A percentile compares a stretch with the other conserved stretches of the same genome.
phyloP scores from a whole-genome alignment of 441 rosid genomes.

The Erodium chrysanthum region DNA sequence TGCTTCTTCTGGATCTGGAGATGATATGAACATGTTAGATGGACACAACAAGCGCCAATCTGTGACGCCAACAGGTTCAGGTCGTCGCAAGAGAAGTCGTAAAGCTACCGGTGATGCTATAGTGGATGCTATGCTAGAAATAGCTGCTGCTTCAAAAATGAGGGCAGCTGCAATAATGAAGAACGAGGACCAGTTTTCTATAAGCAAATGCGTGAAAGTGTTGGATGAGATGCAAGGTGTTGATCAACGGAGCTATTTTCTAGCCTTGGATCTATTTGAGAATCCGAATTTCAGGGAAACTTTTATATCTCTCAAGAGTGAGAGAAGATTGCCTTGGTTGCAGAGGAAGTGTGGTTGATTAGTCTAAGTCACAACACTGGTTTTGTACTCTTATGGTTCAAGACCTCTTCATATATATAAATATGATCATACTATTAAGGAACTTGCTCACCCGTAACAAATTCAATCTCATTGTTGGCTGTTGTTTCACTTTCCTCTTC shows the following conservation, averaged over 20 bases:
- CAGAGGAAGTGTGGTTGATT: constrained; percentile 43
- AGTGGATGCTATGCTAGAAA: constrained; percentile 82
- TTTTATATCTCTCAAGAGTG: constrained; percentile 61
- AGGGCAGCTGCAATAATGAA: constrained; percentile 61
- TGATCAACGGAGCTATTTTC: constrained; percentile 60
- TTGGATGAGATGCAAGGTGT: constrained; percentile 80
- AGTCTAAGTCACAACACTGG: constrained; percentile 2
- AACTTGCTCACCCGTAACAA: constrained; percentile 25
- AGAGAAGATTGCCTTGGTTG: constrained; percentile 66
- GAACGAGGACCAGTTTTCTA: constrained; percentile 63
- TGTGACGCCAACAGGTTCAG: constrained; percentile 36
- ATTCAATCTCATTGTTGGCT: constrained; percentile 18
- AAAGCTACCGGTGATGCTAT: constrained; percentile 77
- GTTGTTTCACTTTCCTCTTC: too few relatives aligned
- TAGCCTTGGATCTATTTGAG: constrained; percentile 77
- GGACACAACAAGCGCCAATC: constrained; percentile 46
- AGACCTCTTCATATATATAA: constrained; percentile 3
- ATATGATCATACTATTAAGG: constrained; percentile 12
- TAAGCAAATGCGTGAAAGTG: constrained; percentile 71
- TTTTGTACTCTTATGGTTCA: constrained; percentile 17
- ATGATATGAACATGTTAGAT: constrained; percentile 42
- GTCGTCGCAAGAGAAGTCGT: constrained; percentile 54
- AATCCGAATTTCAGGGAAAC: constrained; percentile 54
- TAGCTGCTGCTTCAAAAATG: constrained; percentile 73
- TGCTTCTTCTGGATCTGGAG: constrained; percentile 50